Base-by-base conservation (phyloP, 2,329 filamentous ascomycete species). In the Colletotrichum chrysophilum region DNA sequence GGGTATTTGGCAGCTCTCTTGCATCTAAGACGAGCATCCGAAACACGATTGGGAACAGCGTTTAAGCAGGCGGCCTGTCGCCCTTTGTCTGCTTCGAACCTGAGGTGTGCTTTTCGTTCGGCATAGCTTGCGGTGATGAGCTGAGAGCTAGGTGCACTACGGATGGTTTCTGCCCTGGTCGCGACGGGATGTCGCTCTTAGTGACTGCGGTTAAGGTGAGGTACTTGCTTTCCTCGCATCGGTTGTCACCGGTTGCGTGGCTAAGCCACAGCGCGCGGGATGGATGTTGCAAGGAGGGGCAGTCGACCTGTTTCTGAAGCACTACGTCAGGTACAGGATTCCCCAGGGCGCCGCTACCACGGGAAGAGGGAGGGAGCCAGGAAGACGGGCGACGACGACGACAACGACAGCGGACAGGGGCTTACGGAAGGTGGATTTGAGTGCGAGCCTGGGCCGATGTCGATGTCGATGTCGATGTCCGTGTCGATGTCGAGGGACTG, bases 1-100 rank as follows among this genome's bases (percentile, higher is more conserved):
- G 26, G 26, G 7, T 28, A 58, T 58, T 58, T 24, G 26, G 65
- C 55, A 61, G 68, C 52, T 70, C 28, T 55, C 43, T 52, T 12
- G 43, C 43, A 52, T 52, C 43, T 52, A 52, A 52, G 43, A 32
- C 55, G 36, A 61, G 68, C 68, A 75, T 72, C 67, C 71, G 73
- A 75, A 75, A 75, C 73, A 43, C 73, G 30, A 62, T 72, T 26
- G 62, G 56, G 69, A 67, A 75, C 68, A 67, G 62, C 26, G 69
- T 72, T 66, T 64, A 60, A 62, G 62, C 68, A 26, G 38, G 62
- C 28, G 36, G 72, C 72, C 69, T 65, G 66, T 56, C 58, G 32
- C 24, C 21, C 28, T 32, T 26, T 30, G 18, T 24, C n/a, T 30
- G 16, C 43, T 18, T 36, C n/a, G 8, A 65, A 14, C 32, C 58